A percentile compares a stretch with the other conserved stretches of the same genome.
phyloP scores from a whole-genome alignment of 192 early-diverging fungal species.

The Kappamyces sp. region DNA sequence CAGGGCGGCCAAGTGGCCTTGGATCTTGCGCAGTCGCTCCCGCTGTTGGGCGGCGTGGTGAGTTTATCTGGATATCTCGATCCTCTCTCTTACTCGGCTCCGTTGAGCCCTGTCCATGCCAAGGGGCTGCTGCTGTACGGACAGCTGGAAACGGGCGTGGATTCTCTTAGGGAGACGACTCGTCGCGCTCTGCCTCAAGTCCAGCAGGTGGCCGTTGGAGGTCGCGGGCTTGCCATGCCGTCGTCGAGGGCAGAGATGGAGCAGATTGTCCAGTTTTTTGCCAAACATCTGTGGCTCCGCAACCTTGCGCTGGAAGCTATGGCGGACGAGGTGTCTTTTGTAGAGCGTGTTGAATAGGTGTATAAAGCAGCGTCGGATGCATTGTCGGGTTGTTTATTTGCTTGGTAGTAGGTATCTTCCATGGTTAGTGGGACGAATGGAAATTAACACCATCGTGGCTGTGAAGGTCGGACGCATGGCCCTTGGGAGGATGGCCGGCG shows the following conservation, averaged over 20 bases:
- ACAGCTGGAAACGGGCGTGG: not conserved
- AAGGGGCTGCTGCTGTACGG: constrained; percentile 33
- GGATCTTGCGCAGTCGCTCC: constrained; percentile 38
- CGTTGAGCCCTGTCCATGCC: constrained; percentile 59
- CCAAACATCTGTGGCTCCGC: constrained; percentile 42
- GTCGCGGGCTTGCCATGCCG: constrained; percentile 1
- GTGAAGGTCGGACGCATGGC: no score
- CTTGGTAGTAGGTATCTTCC: no score
- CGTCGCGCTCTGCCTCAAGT: not conserved
- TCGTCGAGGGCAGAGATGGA: constrained; percentile 47
- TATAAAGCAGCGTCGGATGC: no score
- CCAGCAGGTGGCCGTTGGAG: not conserved
- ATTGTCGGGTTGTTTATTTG: no score
- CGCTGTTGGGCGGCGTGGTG: constrained; percentile 54
- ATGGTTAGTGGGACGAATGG: no score
- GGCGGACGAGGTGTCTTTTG: constrained; percentile 33
- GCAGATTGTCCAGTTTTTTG: constrained; percentile 59
- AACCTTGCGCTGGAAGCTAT: constrained; percentile 53
- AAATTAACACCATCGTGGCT: no score
- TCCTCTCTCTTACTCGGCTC: constrained; percentile 34
- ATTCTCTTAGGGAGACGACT: no score
- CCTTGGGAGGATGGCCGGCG: no score
- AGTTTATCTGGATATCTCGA: constrained; percentile 46
- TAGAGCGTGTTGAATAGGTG: no score
- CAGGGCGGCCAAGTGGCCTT: constrained; percentile 66